Evolutionary conservation across 352 stramenopile genomes (phyloP), one percentile per base, ranked within the genome.

Genomic region (Phytophthora uliginosa): DNA sequence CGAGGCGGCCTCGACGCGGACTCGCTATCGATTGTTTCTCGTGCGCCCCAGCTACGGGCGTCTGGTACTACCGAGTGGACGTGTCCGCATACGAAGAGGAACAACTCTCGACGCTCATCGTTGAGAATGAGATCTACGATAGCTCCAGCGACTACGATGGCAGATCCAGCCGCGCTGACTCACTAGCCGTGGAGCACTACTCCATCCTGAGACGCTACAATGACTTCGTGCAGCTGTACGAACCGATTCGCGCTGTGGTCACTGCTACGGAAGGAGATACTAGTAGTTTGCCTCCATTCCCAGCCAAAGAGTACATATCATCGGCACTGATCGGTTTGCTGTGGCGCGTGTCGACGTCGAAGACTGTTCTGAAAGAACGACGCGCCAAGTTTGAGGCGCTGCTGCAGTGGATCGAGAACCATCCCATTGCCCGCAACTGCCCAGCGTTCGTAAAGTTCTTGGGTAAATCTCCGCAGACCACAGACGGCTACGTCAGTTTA

Each of bases 31-130:
- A 85, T 40, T 74, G 81, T 50, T 89, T 86, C 83, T 77, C 83
- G 42, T 75, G 78, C 26, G 77, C 73, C 10, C 59, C 81, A 38
- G 54, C 52, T 54, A 83, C 79, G 1, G 78, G 86, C 59, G 81
- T 93, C 15, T 93, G 83, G 81, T 93, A 87, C 67, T 93, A 92
- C 65, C 86, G 82, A 55, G 79, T 93, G 24, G 84, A 92, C 70
- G 85, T 93, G 26, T 71, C 79, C 24, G 64, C 73, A 28, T 74
- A 78, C 47, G 28, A 68, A 7, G 48, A 71, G 38, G 59, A 67
- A 40, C 33, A 68, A 17, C 26, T 60, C 10, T 68, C 61, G 28
- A 73, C 73, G 33, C 63, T 65, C n/a, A 59, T 77, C n/a, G 55
- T 66, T 12, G 69, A 69, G 18, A 52, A 60, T 13, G 36, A 45